Evolutionary conservation across 805 yeast genomes (phyloP).

Genomic region (Cyberlindnera americana): DNA sequence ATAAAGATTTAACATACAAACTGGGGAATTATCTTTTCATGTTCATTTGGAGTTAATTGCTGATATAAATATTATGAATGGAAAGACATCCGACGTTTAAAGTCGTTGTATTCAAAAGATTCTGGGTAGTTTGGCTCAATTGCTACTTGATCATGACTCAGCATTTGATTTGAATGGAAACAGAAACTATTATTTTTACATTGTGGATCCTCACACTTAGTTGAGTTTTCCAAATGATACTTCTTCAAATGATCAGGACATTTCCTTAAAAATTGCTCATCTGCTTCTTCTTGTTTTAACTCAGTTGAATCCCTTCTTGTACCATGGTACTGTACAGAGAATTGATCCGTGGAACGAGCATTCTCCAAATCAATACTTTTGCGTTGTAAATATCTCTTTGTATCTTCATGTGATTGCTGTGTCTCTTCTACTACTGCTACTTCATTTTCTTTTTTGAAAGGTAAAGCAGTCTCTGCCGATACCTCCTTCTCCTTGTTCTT

Average conservation of each 20-base stretch:
- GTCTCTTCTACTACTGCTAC: not conserved
- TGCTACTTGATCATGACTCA: constrained; percentile 3
- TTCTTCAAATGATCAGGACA: constrained; percentile 3
- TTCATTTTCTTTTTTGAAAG: too few species aligned
- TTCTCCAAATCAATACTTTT: constrained; percentile 7
- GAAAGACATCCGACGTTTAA: constrained; percentile 24
- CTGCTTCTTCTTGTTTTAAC: not conserved
- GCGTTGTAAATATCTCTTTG: constrained; percentile 8
- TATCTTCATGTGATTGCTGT: constrained; percentile 5
- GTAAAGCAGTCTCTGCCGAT: too few species aligned
- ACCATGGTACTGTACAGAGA: constrained; percentile 11
- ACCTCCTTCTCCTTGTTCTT: not conserved
- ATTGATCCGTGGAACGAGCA: constrained; percentile 10
- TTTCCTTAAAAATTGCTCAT: not conserved
- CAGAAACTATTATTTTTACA: not conserved
- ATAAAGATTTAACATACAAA: too few species aligned
- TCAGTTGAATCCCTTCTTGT: constrained; percentile 5
- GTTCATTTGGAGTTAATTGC: too few species aligned
- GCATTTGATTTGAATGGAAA: constrained; percentile 14
- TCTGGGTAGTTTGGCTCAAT: constrained; percentile 7
- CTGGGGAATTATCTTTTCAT: too few species aligned
- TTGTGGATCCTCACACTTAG: not conserved
- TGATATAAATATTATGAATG: too few species aligned
- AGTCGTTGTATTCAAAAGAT: constrained; percentile 24
- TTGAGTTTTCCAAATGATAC: not conserved